Evolutionary conservation across 805 yeast species (phyloP), one percentile per base, ranked within the genome.

Genomic region (Pachysolen tannophilus): DNA sequence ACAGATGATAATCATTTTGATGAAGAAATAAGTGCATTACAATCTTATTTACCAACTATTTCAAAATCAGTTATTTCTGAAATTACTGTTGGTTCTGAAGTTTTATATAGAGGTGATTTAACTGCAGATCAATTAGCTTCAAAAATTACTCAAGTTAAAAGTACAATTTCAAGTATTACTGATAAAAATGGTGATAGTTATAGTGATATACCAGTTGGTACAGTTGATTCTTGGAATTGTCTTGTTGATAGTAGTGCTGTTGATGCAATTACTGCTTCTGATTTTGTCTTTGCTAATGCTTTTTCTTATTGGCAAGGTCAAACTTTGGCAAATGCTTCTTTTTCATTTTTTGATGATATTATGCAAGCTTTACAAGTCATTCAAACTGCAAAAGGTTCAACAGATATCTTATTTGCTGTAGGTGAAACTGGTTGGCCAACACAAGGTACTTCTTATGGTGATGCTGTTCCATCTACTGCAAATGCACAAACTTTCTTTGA

Each of bases 231-330:
- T 2, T 90, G 97, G 97, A 84, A 90, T 60, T 70, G 83, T 43
- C 60, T 84, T 43, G 95, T 87, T 46, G 94, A 85, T 52, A 92
- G 82, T 51, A 75, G 68, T 47, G 67, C 79, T 45, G 49, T 62
- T 34, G 74, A 81, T 18, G 95, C 82, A 38, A 78, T 90, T 55
- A 50, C 75, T 58, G 88, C 86, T 34, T 67, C 94, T 32, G 97
- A 90, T 59, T 67, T 85, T 50, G 77, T 87, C 42, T 82, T 80
- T 58, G 94, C 95, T 53, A 90, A 90, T 57, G 97, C 96, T 33
- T 90, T 90, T 74, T 84, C 97, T 7, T 90, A 88, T 79, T 90
- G 97, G 97, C 97, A 90, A 69, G 97, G 97, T 29, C 97, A 87
- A 68, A 72, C 86, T 47, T 72, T 71, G 73, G 53, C 60, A 33